Evolutionary conservation across 1,284 basidiomycete genomes (phyloP).

Genomic region (Wallemia mellicola): DNA sequence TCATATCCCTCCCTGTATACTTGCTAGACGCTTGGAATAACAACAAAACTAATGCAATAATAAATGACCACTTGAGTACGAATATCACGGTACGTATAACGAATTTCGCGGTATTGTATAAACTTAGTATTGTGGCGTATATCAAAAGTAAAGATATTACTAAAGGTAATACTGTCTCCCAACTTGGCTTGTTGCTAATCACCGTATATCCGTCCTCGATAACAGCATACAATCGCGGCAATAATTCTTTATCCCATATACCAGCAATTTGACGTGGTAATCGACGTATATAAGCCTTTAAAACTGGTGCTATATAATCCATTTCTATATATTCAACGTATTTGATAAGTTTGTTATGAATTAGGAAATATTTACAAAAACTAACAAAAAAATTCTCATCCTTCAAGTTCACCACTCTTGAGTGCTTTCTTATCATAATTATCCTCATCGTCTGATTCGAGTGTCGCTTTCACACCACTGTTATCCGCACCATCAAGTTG

Average conservation of each 20-base stretch:
- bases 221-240: neutral
- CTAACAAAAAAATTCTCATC: slow-evolving; percentile 15
- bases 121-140: neutral
- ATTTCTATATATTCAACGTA: neutral
- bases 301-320: neutral
- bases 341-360: too few species aligned
- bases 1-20: neutral
- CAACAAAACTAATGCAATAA: neutral
- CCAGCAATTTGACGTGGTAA: neutral
- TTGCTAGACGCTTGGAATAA: neutral
- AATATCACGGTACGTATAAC: slow-evolving; percentile 2
- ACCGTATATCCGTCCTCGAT: neutral
- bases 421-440: slow-evolving; percentile 25
- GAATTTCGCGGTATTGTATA: neutral
- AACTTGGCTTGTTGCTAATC: neutral
- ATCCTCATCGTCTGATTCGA: slow-evolving; percentile 17
- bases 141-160: neutral
- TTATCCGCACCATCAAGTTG: slow-evolving; percentile 34
- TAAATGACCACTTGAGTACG: slow-evolving; percentile 4
- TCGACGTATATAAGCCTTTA: neutral
- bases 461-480: slow-evolving; percentile 14
- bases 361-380: too few species aligned
- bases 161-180: neutral
- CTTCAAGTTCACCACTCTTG: slow-evolving; percentile 37
- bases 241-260: neutral